These are phyloP conservation scores for Teunomyces aglyptinius DNA, from an alignment of 805 yeast species.

Conservation along the genomic window DNA sequence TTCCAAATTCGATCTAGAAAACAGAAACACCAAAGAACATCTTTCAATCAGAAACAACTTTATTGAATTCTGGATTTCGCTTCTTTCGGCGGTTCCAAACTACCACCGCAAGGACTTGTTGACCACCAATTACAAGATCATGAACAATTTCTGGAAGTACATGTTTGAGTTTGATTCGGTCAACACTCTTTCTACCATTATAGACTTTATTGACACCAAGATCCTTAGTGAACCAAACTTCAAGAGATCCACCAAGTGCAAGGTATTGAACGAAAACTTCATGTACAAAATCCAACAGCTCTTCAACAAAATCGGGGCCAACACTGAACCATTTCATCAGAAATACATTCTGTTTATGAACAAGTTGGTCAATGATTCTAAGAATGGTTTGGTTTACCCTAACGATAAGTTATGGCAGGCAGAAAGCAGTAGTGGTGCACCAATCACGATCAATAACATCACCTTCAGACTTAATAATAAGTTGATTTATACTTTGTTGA, in stretches of 20 bases:
- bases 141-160: slow-evolving; percentile 67
- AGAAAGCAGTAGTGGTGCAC: slow-evolving; percentile 31
- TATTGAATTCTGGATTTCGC: slow-evolving; percentile 57
- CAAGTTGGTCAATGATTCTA: slow-evolving; percentile 48
- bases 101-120: slow-evolving; percentile 61
- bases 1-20: slow-evolving; percentile 15
- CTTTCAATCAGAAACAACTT: slow-evolving; percentile 57
- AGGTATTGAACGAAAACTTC: slow-evolving; percentile 75
- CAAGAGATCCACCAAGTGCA: slow-evolving; percentile 67
- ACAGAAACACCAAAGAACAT: slow-evolving; percentile 33
- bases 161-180: slow-evolving; percentile 53
- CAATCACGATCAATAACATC: slow-evolving; percentile 47
- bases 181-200: slow-evolving; percentile 33
- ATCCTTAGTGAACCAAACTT: slow-evolving; percentile 61
- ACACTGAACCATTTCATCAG: slow-evolving; percentile 24
- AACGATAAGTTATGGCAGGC: slow-evolving; percentile 51
- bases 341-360: slow-evolving; percentile 47
- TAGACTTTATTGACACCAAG: slow-evolving; percentile 47
- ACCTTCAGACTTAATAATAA: slow-evolving; percentile 65
- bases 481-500: slow-evolving; percentile 59
- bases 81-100: slow-evolving; percentile 50
- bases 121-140: slow-evolving; percentile 52
- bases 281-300: slow-evolving; percentile 56
- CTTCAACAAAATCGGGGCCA: slow-evolving; percentile 26
- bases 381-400: slow-evolving; percentile 45